Base-by-base conservation (phyloP, 1,139 yeast species). In the Magnusiomyces ingens region DNA sequence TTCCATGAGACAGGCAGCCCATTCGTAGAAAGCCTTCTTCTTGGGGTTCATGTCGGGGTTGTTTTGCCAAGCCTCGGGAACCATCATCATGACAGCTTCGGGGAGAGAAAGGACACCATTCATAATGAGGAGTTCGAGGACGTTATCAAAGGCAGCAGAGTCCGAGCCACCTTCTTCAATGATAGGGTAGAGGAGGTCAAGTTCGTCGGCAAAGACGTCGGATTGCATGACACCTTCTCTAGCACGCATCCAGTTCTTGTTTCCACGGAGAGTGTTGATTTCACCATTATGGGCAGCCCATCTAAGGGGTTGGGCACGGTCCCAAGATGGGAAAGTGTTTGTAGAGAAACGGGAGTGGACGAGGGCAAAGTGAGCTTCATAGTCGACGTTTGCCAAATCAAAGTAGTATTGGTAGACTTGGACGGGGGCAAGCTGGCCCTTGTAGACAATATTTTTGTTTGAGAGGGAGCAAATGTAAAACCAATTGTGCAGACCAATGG, bases 1-100 rank as follows among this genome's bases (percentile, higher is more conserved):
- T 75, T 93, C 99, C 97, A 93, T 93, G 62, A 91, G 75, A 74
- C 97, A 90, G 17, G 99, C 96, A 50, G 98, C 98, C 99, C 99
- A 93, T 72, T 93, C 98, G 73, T 91, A 93, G 71, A 94, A 93
- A 0, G 98, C 97, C 65, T 80, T 83, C 75, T 90, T 87, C 68
- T 85, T 84, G 53, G 95, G 89, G 69, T 91, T 96, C 84, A 91
- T 90, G 60, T 78, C 71, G 55, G 75, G 73, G 71, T 90, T 93
- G 68, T 87, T 86, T 71, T 91, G 97, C 95, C 97, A 91, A 2
- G 98, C 98, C 72, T 93, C 99, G 44, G 99, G 99, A 60, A 93
- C 91, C 79, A 93, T 78, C 74, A 93, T 73, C 98, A 93, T 93
- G 61, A 93, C 90, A 11, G 98, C 98, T 72, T 93, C 99, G 15